Conservation (phyloP, 2,329 filamentous ascomycete genomes). For the Phaeosphaeriaceae sp. region DNA sequence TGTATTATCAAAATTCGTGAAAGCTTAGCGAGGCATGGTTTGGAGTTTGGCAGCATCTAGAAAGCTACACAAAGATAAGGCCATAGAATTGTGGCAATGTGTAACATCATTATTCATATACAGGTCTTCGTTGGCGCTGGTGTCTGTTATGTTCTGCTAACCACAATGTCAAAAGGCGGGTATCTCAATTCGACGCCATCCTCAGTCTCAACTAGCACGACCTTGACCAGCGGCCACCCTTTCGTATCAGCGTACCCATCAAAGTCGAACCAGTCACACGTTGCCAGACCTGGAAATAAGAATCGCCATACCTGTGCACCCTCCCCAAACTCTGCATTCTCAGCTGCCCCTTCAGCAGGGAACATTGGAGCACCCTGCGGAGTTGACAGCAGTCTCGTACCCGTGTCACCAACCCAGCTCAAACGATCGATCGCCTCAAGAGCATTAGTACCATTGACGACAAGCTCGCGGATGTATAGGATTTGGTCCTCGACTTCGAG, state of each 20-base stretch:
- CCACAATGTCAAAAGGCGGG: conserved; percentile 37
- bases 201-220: conserved; percentile 31
- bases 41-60: background rate
- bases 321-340: conserved; percentile 30
- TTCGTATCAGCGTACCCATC: conserved; percentile 43
- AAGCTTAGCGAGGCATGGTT: background rate
- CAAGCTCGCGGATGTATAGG: conserved; percentile 35
- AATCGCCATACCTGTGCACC: conserved; percentile 37
- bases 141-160: conserved; percentile 9
- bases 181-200: conserved; percentile 34
- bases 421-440: conserved; percentile 37
- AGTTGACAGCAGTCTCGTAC: conserved; percentile 28
- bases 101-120: background rate
- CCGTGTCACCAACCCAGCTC: conserved; percentile 27
- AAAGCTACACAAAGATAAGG: background rate
- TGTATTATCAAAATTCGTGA: background rate
- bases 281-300: conserved; percentile 29
- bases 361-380: conserved; percentile 30
- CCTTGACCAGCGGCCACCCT: conserved; percentile 40
- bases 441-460: conserved; percentile 37
- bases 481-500: conserved; percentile 34
- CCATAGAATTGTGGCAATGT: background rate
- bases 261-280: conserved; percentile 43
- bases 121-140: background rate
- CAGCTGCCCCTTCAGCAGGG: conserved; percentile 33